Evolutionary conservation across 306 rosid genomes (phyloP).

Genomic region (Rubus idaeus): DNA sequence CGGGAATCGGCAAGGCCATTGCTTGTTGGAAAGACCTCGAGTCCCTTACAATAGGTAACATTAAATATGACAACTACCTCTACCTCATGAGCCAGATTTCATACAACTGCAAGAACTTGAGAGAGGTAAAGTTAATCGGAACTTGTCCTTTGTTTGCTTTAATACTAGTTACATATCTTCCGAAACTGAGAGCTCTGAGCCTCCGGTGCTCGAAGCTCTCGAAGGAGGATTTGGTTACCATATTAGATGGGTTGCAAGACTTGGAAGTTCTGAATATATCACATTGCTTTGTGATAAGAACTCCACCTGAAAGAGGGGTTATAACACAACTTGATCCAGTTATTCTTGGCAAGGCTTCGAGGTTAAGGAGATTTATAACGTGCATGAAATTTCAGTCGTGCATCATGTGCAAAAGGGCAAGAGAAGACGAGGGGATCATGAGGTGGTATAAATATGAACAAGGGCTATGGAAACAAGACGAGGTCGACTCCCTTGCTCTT

Average conservation of each 20-base stretch:
- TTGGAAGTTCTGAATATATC: constrained; percentile 72
- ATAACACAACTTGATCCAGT: constrained; percentile 41
- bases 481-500: constrained; percentile 61
- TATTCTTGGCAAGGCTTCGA: constrained; percentile 54
- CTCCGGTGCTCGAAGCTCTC: constrained; percentile 55
- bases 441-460: constrained; percentile 79
- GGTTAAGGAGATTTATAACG: constrained; percentile 45
- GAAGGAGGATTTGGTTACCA: constrained; percentile 46
- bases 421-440: constrained; percentile 57
- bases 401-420: constrained; percentile 62
- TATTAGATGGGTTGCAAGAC: constrained; percentile 43
- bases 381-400: constrained; percentile 55
- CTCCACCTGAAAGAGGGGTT: neutral
- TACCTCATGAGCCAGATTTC: constrained; percentile 51
- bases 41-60: constrained; percentile 67
- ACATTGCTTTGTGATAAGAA: constrained; percentile 51
- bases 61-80: constrained; percentile 40
- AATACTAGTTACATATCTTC: constrained; percentile 42
- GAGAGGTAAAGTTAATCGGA: constrained; percentile 69
- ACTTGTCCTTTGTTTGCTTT: constrained; percentile 48
- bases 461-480: constrained; percentile 64
- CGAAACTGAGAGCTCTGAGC: constrained; percentile 60
- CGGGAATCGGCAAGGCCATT: constrained; percentile 68
- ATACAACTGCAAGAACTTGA: constrained; percentile 47
- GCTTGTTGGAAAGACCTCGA: constrained; percentile 59